A percentile compares a stretch with the other conserved stretches of the same genome.
These are phyloP conservation scores for Globisporangium canariense DNA, from an alignment of 352 stramenopile species.

Conservation along the genomic window DNA sequence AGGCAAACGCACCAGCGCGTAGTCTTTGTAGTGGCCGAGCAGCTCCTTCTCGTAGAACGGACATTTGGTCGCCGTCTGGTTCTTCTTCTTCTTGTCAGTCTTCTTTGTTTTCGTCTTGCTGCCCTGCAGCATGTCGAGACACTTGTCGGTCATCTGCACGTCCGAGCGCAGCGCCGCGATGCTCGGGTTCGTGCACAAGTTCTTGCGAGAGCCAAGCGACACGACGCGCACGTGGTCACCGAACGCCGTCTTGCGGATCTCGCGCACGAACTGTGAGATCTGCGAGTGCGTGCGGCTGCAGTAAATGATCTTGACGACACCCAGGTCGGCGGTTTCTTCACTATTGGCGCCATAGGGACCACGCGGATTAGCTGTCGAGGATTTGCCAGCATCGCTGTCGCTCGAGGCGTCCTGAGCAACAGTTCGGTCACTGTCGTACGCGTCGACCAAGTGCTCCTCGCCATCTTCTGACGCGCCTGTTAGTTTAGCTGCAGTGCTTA, in stretches of 20 bases:
- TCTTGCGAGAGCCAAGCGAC: slow-evolving; percentile 82
- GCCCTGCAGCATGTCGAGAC: slow-evolving; percentile 84
- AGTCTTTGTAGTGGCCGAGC: slow-evolving; percentile 68
- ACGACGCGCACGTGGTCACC: slow-evolving; percentile 66
- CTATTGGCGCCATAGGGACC: slow-evolving; percentile 1
- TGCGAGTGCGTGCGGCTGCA: slow-evolving; percentile 90
- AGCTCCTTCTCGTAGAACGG: slow-evolving; percentile 82
- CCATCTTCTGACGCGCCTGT: slow-evolving; percentile 20
- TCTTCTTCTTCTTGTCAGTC: slow-evolving; percentile 34
- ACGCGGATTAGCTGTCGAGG: background rate
- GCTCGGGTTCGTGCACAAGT: slow-evolving; percentile 77
- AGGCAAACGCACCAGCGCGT: slow-evolving; percentile 54
- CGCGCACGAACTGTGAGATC: slow-evolving; percentile 86
- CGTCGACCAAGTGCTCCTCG: slow-evolving; percentile 64
- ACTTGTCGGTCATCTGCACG: slow-evolving; percentile 81
- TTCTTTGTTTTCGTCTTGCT: slow-evolving; percentile 40
- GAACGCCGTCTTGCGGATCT: slow-evolving; percentile 85
- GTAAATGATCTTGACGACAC: slow-evolving; percentile 85
- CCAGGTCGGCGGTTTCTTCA: slow-evolving; percentile 28
- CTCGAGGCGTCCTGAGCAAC: slow-evolving; percentile 10
- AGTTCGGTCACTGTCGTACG: slow-evolving; percentile 68
- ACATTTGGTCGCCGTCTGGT: slow-evolving; percentile 63
- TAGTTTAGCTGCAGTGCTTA: too few species aligned
- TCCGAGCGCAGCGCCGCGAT: slow-evolving; percentile 66
- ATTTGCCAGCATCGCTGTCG: slow-evolving; percentile 33